Conservation (phyloP, 352 stramenopile species). For the Phytophthora constricta region DNA sequence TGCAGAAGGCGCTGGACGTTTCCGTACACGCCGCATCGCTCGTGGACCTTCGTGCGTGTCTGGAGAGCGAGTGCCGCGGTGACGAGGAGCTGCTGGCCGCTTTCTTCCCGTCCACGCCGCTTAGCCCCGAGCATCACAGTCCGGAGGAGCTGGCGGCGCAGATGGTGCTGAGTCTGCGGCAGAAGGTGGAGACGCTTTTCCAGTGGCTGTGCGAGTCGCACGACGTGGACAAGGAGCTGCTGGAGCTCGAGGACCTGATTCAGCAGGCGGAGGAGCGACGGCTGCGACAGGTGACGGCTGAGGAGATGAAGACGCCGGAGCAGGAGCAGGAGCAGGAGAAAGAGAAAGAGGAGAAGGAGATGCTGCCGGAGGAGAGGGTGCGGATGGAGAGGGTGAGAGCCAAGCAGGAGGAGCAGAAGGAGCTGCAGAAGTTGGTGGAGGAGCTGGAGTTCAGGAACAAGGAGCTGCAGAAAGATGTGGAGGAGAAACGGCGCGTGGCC, state of each 20-base stretch:
- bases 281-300: conserved; percentile 40
- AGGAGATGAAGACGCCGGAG: conserved; percentile 27
- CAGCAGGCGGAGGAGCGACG: conserved; percentile 47
- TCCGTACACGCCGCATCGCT: conserved; percentile 56
- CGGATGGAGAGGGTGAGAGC: conserved; percentile 50
- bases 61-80: conserved; percentile 57
- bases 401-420: conserved; percentile 58
- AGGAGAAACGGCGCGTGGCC: conserved; percentile 53
- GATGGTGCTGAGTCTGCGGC: conserved; percentile 55
- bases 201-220: conserved; percentile 58
- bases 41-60: conserved; percentile 52
- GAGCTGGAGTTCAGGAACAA: conserved; percentile 50
- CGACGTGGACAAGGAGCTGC: conserved; percentile 54
- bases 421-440: conserved; percentile 50
- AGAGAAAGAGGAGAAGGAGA: conserved; percentile 6
- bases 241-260: conserved; percentile 57
- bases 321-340: conserved; percentile 13
- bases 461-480: conserved; percentile 45
- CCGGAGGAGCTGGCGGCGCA: conserved; percentile 59
- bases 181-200: conserved; percentile 66
- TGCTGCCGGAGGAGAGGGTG: conserved; percentile 45
- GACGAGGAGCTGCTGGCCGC: conserved; percentile 58
- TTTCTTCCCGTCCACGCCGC: conserved; percentile 43
- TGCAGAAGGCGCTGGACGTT: conserved; percentile 72
- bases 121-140: conserved; percentile 31